Percentiles rank a stretch among this genome's conserved stretches.
Evolutionary conservation across 306 rosid genomes (phyloP).

Genomic region (Ammopiptanthus mongolicus): DNA sequence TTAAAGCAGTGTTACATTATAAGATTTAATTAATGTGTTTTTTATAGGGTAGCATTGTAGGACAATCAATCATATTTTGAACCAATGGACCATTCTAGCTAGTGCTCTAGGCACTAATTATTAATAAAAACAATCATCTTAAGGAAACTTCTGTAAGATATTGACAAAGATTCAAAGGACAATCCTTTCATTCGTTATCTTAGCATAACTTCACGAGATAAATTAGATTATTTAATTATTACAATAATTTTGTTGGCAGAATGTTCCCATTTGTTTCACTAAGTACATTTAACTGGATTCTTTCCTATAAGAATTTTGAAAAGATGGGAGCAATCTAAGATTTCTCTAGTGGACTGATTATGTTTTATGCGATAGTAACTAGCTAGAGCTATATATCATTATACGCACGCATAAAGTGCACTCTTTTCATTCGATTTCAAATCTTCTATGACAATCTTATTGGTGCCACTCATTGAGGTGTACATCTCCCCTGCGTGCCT

Average conservation of each 20-base stretch:
- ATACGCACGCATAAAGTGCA: constrained; percentile 30
- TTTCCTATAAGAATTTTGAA: neutral
- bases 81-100: constrained; percentile 43
- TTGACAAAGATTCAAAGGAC: constrained; percentile 34
- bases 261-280: constrained; percentile 39
- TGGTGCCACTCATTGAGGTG: constrained; percentile 22
- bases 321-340: neutral
- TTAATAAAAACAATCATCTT: constrained; percentile 7
- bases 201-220: constrained; percentile 17
- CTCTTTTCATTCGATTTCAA: constrained; percentile 22
- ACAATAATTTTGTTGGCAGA: constrained; percentile 41
- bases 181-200: constrained; percentile 22
- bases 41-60: constrained; percentile 22
- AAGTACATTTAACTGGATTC: constrained; percentile 34
- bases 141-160: constrained; percentile 23
- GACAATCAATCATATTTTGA: constrained; percentile 41
- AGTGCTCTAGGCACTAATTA: constrained; percentile 50
- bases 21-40: constrained; percentile 24
- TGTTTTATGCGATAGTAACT: constrained; percentile 3
- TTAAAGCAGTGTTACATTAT: neutral
- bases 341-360: constrained; percentile 20
- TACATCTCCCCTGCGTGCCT: constrained; percentile 22
- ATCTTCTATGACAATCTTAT: constrained; percentile 21
- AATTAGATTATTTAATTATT: constrained; percentile 6
- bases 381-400: constrained; percentile 19